Conservation (phyloP, 2,329 filamentous ascomycete species). For the Fusarium veterinarium region DNA sequence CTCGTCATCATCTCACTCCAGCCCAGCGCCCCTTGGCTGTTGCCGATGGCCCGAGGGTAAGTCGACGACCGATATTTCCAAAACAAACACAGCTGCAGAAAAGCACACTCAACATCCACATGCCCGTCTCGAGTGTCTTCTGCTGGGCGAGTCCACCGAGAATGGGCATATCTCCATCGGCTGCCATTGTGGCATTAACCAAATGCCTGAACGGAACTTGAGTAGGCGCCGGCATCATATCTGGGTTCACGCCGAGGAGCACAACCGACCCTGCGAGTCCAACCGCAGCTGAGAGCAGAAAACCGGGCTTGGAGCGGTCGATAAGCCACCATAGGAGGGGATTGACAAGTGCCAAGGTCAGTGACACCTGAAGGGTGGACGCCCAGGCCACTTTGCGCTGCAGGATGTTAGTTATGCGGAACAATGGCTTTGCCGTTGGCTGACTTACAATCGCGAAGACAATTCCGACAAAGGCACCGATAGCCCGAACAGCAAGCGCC, state of each 20-base stretch:
- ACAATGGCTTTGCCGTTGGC: neutral
- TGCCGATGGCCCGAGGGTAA: conserved; percentile 68
- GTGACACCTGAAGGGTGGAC: conserved; percentile 91
- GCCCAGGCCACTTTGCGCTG: conserved; percentile 92
- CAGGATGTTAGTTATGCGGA: conserved; percentile 25
- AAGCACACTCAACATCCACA: conserved; percentile 92
- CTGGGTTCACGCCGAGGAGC: conserved; percentile 79
- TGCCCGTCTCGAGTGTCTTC: conserved; percentile 76
- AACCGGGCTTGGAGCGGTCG: conserved; percentile 87
- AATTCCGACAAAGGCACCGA: conserved; percentile 71
- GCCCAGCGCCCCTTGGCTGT: conserved; percentile 59
- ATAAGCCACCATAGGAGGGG: conserved; percentile 96
- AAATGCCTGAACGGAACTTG: conserved; percentile 44
- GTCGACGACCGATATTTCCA: conserved; percentile 88
- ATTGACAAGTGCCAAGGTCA: conserved; percentile 90
- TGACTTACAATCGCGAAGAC: conserved; percentile 79
- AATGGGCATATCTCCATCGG: conserved; percentile 26
- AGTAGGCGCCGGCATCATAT: conserved; percentile 78
- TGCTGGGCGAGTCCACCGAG: conserved; percentile 68
- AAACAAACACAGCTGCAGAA: conserved; percentile 97
- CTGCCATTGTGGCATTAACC: conserved; percentile 17
- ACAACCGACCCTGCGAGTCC: conserved; percentile 79
- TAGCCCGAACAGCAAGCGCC: conserved; percentile 71
- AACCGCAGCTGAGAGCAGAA: conserved; percentile 80
- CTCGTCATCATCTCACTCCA: conserved; percentile 50